Percentiles rank a stretch among this genome's conserved stretches.
phyloP scores from a whole-genome alignment of 257 asterid genomes.

The Petunia axillaris region DNA sequence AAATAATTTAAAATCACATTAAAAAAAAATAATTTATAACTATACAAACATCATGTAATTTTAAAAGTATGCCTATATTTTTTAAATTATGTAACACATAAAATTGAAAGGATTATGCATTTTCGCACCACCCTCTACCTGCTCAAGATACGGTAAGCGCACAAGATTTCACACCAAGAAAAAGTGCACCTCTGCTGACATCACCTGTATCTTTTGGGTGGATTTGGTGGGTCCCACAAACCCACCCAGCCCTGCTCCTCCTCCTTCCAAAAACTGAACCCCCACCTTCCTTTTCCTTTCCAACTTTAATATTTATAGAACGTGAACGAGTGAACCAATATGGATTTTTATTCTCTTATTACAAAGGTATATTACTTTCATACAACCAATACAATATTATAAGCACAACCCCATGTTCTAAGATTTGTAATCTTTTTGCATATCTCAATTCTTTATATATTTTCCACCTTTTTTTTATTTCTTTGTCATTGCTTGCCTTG shows the following conservation, averaged over 20 bases:
- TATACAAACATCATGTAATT: too few species aligned
- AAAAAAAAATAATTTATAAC: too few species aligned
- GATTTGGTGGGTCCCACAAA: conserved; percentile 57
- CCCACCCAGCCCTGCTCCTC: neutral
- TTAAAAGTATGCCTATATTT: too few species aligned
- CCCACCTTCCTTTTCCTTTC: neutral
- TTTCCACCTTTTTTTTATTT: neutral
- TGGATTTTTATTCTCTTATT: neutral
- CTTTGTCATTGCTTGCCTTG: conserved; percentile 68
- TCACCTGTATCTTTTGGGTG: conserved; percentile 77
- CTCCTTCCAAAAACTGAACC: conserved; percentile 11
- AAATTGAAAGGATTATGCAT: conserved; percentile 53
- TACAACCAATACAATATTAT: neutral
- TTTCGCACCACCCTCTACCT: conserved; percentile 64
- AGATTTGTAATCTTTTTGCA: neutral
- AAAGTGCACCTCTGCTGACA: conserved; percentile 57
- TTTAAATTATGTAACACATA: conserved; percentile 14
- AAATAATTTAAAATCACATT: too few species aligned
- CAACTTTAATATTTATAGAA: neutral
- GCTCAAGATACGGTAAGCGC: conserved; percentile 70
- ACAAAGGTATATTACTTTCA: neutral
- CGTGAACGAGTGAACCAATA: neutral
- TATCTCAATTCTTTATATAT: conserved; percentile 18
- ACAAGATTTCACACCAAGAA: conserved; percentile 74
- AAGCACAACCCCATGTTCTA: conserved; percentile 3